These are phyloP conservation scores for Moesziomyces globuligerus DNA, from an alignment of 1,284 basidiomycete species.

Conservation along the genomic window DNA sequence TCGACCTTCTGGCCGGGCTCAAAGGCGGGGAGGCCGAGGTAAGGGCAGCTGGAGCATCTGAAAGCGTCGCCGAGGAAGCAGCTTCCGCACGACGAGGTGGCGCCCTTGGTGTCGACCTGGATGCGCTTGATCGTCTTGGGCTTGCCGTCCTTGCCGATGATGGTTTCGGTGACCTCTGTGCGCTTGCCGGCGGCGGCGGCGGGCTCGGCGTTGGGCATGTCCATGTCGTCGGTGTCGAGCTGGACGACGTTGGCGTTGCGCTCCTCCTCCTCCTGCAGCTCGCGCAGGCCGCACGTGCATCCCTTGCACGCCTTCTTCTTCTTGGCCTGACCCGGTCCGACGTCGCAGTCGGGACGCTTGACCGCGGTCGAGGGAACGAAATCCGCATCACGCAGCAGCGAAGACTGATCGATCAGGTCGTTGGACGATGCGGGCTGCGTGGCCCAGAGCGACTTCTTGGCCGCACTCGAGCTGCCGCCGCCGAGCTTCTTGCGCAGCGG, in stretches of 20 bases:
- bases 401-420: slow-evolving; percentile 54
- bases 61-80: slow-evolving; percentile 99
- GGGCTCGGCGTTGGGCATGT: slow-evolving; percentile 45
- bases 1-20: slow-evolving; percentile 98
- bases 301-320: slow-evolving; percentile 66
- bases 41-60: slow-evolving; percentile 93
- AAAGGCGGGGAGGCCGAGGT: slow-evolving; percentile 94
- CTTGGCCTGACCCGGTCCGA: slow-evolving; percentile 49
- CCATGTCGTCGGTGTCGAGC: slow-evolving; percentile 59
- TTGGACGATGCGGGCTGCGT: slow-evolving; percentile 49
- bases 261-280: slow-evolving; percentile 65
- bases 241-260: slow-evolving; percentile 49
- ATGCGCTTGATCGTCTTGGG: slow-evolving; percentile 63
- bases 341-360: slow-evolving; percentile 64
- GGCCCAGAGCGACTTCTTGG: slow-evolving; percentile 63
- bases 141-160: slow-evolving; percentile 61
- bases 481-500: slow-evolving; percentile 56
- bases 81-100: slow-evolving; percentile 93
- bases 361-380: slow-evolving; percentile 48
- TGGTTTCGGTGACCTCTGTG: slow-evolving; percentile 56
- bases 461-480: slow-evolving; percentile 7
- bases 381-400: slow-evolving; percentile 56
- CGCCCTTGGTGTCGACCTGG: slow-evolving; percentile 66
- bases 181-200: slow-evolving; percentile 25
- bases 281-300: slow-evolving; percentile 65